phyloP scores from a whole-genome alignment of 140 eudicot genomes.

The Cichorium intybus region DNA sequence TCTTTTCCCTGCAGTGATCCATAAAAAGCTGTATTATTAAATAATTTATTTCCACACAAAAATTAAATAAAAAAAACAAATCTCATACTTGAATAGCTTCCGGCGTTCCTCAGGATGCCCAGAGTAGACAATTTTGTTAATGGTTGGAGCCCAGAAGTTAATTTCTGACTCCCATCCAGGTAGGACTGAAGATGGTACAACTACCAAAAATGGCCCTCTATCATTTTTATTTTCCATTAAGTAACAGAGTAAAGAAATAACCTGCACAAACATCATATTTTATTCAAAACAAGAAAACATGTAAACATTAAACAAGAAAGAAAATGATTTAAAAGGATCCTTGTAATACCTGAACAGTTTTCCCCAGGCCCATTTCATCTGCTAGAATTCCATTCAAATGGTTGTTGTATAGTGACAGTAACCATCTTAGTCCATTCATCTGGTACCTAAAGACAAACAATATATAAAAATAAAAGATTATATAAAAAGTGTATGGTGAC shows the following conservation, averaged over 20 bases:
- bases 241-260: slow-evolving; percentile 87
- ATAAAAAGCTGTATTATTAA: slow-evolving; percentile 5
- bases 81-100: slow-evolving; percentile 76
- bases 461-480: slow-evolving; percentile 10
- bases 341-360: slow-evolving; percentile 86
- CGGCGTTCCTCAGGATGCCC: slow-evolving; percentile 98
- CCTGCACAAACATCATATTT: slow-evolving; percentile 42
- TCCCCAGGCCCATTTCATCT: slow-evolving; percentile 99
- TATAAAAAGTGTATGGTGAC: slow-evolving; percentile 1
- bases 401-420: slow-evolving; percentile 93
- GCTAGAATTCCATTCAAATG: slow-evolving; percentile 97
- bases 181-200: slow-evolving; percentile 95
- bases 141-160: slow-evolving; percentile 90
- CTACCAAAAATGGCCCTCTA: slow-evolving; percentile 97
- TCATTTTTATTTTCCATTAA: slow-evolving; percentile 94
- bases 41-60: background rate
- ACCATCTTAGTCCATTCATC: slow-evolving; percentile 96
- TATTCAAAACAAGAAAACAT: slow-evolving; percentile 2
- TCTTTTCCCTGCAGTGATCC: slow-evolving; percentile 73
- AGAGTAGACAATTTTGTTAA: slow-evolving; percentile 83
- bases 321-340: background rate
- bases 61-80: background rate
- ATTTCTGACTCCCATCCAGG: slow-evolving; percentile 97
- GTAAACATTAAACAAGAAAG: background rate
- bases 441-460: slow-evolving; percentile 62